A percentile compares a stretch with the other conserved stretches of the same genome.
phyloP scores from a whole-genome alignment of 441 rosid genomes.

The Gossypium schwendimanii region DNA sequence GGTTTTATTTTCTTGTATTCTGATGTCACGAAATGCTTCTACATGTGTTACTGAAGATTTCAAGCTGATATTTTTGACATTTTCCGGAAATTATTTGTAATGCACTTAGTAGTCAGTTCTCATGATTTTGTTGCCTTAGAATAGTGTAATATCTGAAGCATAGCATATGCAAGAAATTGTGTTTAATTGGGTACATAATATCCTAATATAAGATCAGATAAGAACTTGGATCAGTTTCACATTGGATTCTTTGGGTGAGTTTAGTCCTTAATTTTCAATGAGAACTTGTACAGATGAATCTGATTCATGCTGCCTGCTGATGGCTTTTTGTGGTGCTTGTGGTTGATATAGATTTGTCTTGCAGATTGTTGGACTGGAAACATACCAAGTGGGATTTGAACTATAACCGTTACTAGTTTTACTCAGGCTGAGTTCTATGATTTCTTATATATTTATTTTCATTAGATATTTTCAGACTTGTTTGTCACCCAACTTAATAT shows the following conservation, averaged over 20 bases:
- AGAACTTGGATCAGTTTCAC: not conserved
- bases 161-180: not conserved
- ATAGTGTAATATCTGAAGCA: not conserved
- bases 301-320: not conserved
- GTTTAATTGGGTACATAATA: not conserved
- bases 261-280: not conserved
- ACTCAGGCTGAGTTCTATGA: not conserved
- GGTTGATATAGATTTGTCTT: not conserved
- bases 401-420: not conserved
- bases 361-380: not conserved
- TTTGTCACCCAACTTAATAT: not conserved
- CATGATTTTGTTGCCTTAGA: not conserved
- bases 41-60: not conserved
- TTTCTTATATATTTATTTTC: not conserved
- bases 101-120: not conserved
- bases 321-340: not conserved
- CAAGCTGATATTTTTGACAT: not conserved
- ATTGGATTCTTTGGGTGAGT: not conserved
- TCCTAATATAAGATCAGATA: not conserved
- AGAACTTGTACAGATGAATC: not conserved
- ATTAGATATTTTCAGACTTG: not conserved
- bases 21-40: not conserved
- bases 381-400: not conserved
- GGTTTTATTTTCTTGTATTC: not conserved
- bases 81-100: not conserved